Evolutionary conservation across 176 grass and related monocot species (phyloP).

Genomic region (Guadua angustifolia): DNA sequence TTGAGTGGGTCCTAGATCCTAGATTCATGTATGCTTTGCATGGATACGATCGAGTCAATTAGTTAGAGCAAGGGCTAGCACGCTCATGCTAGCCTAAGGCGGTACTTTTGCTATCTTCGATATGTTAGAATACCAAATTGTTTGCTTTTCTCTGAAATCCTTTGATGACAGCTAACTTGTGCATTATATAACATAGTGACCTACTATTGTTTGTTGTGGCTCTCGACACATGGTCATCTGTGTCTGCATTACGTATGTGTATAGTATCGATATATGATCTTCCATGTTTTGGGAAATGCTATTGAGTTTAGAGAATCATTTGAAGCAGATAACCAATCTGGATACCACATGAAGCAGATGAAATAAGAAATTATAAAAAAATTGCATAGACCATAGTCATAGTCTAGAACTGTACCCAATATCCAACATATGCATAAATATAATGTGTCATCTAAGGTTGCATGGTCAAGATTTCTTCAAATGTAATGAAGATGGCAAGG

Average conservation of each 20-base stretch:
- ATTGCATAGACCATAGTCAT: not conserved
- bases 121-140: too few relatives aligned
- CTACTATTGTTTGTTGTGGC: not conserved
- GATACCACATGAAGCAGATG: conserved; percentile 39
- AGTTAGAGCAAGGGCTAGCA: too few relatives aligned
- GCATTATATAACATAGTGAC: conserved; percentile 27
- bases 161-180: not conserved
- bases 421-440: not conserved
- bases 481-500: conserved; percentile 40
- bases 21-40: too few relatives aligned
- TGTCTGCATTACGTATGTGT: not conserved
- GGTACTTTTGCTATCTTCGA: too few relatives aligned
- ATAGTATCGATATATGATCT: conserved; percentile 1
- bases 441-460: conserved; percentile 31
- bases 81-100: too few relatives aligned
- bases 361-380: conserved; percentile 11
- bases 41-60: too few relatives aligned
- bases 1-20: too few relatives aligned
- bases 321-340: conserved; percentile 46
- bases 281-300: conserved; percentile 12
- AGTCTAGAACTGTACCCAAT: not conserved
- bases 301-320: conserved; percentile 41
- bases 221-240: not conserved
- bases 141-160: conserved; percentile 37
- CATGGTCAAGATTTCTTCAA: conserved; percentile 32